Conservation (phyloP, 352 stramenopile species). For the Thraustotheca clavata region DNA sequence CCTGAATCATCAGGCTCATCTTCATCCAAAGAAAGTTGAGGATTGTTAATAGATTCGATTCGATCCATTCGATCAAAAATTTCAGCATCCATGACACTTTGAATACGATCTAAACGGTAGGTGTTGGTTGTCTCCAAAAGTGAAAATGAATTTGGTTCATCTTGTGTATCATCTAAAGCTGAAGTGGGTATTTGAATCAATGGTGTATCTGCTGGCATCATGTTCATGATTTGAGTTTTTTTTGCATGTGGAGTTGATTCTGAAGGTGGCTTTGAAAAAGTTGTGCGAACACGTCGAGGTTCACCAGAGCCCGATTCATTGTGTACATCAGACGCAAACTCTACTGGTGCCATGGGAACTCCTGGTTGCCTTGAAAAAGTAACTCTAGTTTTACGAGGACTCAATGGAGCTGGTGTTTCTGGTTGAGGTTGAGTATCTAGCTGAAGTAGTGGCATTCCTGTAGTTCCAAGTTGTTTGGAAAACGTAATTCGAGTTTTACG, state of each 20-base stretch:
- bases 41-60: too few relatives aligned
- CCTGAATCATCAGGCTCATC: too few relatives aligned
- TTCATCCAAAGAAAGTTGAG: too few relatives aligned
- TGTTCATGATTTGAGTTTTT: too few relatives aligned
- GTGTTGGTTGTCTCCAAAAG: not conserved
- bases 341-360: not conserved
- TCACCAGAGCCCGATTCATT: not conserved
- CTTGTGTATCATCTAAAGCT: too few relatives aligned
- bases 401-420: not conserved
- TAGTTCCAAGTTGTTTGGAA: not conserved
- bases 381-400: not conserved
- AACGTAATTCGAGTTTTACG: conserved; percentile 6
- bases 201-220: too few relatives aligned
- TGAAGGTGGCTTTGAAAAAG: conserved; percentile 2
- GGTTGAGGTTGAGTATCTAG: not conserved
- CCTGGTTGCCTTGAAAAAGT: not conserved
- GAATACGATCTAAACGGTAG: not conserved
- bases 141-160: not conserved
- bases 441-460: not conserved
- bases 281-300: not conserved
- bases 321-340: not conserved
- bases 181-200: not conserved
- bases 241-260: too few relatives aligned
- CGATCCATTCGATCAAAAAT: not conserved
- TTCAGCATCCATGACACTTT: not conserved